Evolutionary conservation across 2,329 filamentous ascomycete genomes (phyloP).

Genomic region (Clarireedia paspali): DNA sequence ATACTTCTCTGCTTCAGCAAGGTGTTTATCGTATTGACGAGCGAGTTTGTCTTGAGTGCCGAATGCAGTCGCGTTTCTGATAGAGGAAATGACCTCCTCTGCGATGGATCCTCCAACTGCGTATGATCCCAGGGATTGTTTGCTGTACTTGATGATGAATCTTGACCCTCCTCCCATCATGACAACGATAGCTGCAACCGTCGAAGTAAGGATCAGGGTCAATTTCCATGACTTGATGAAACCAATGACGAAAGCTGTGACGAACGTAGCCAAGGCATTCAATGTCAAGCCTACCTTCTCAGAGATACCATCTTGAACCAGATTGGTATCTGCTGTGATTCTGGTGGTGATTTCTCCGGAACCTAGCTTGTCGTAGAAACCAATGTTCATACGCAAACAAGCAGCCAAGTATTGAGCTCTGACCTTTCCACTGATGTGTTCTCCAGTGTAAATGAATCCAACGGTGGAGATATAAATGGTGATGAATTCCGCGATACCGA

Average conservation of each 20-base stretch:
- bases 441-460: conserved; percentile 82
- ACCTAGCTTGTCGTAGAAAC: conserved; percentile 86
- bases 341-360: conserved; percentile 90
- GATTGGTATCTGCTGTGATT: conserved; percentile 88
- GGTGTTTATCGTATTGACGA: conserved; percentile 70
- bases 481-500: conserved; percentile 73
- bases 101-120: conserved; percentile 80
- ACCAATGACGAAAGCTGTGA: conserved; percentile 83
- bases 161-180: conserved; percentile 67
- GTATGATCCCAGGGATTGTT: conserved; percentile 69
- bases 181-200: conserved; percentile 70
- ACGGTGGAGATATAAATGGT: conserved; percentile 74
- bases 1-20: conserved; percentile 64
- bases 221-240: conserved; percentile 92
- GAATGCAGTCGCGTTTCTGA: conserved; percentile 87
- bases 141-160: conserved; percentile 76
- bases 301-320: conserved; percentile 88
- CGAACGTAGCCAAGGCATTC: conserved; percentile 70
- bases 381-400: conserved; percentile 82
- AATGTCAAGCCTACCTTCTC: conserved; percentile 79
- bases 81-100: conserved; percentile 89
- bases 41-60: conserved; percentile 91
- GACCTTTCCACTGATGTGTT: conserved; percentile 71
- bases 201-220: conserved; percentile 77
- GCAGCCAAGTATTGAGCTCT: conserved; percentile 77